Percentiles rank a stretch among this genome's conserved stretches.
Evolutionary conservation across 139 green algal genomes (phyloP).

Genomic region (Spirogloea muscicola): DNA sequence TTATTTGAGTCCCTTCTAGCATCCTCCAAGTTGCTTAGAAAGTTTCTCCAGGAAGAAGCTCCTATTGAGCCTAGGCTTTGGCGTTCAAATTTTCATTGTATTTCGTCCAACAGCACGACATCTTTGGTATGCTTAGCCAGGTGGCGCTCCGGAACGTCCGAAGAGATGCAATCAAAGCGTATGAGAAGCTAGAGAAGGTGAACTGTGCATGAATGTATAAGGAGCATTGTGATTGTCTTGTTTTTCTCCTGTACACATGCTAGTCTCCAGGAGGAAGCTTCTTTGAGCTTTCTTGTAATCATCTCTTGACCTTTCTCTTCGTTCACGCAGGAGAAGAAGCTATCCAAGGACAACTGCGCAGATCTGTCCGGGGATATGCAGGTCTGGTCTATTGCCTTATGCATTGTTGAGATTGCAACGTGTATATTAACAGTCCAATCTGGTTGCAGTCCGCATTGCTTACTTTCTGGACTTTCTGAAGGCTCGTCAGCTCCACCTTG

Average conservation of each 20-base stretch:
- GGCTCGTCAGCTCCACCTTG: too few relatives aligned
- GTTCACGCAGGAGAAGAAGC: slow-evolving; percentile 37
- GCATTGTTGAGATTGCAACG: too few relatives aligned
- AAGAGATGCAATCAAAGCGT: slow-evolving; percentile 80
- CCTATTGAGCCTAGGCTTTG: background rate
- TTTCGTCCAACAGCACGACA: background rate
- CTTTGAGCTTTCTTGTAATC: too few relatives aligned
- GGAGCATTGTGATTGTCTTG: too few relatives aligned
- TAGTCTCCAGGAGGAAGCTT: too few relatives aligned
- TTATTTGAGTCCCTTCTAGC: background rate
- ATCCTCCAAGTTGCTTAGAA: background rate
- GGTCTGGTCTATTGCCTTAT: slow-evolving; percentile 10
- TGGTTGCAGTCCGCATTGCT: too few relatives aligned
- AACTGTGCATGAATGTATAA: too few relatives aligned
- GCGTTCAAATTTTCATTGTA: background rate
- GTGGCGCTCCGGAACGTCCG: slow-evolving; percentile 78
- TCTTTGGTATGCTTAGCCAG: slow-evolving; percentile 8
- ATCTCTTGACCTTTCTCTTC: too few relatives aligned
- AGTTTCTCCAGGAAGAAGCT: background rate
- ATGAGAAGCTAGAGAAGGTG: slow-evolving; percentile 67
- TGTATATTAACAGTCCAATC: too few relatives aligned
- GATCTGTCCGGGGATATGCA: slow-evolving; percentile 16
- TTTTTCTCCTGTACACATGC: too few relatives aligned
- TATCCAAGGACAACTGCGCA: slow-evolving; percentile 17
- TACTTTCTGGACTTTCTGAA: too few relatives aligned